Evolutionary conservation across 768 basidiomycete genomes (phyloP).

Genomic region (Kwoniella heveanensis): DNA sequence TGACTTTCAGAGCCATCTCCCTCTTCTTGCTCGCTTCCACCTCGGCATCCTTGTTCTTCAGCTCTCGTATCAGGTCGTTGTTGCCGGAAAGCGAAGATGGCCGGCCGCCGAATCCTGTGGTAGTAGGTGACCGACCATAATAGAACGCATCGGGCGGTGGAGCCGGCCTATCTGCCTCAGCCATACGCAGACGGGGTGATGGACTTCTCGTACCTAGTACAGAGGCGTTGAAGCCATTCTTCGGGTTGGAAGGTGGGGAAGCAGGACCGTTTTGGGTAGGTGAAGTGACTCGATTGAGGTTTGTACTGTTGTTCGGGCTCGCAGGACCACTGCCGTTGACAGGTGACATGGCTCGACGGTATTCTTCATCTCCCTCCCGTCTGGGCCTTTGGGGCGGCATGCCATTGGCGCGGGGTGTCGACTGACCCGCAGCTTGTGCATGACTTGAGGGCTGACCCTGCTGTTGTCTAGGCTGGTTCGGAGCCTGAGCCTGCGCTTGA

Average conservation of each 20-base stretch:
- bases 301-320: slow-evolving; percentile 33
- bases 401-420: slow-evolving; percentile 33
- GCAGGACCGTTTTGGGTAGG: slow-evolving; percentile 34
- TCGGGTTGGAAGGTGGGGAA: slow-evolving; percentile 38
- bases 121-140: slow-evolving; percentile 55
- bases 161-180: slow-evolving; percentile 43
- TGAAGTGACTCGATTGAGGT: slow-evolving; percentile 27
- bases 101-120: slow-evolving; percentile 34
- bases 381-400: slow-evolving; percentile 57
- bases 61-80: slow-evolving; percentile 74
- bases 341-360: slow-evolving; percentile 69
- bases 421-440: slow-evolving; percentile 1
- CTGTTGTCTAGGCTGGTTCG: not conserved
- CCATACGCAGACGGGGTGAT: slow-evolving; percentile 56
- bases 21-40: slow-evolving; percentile 73
- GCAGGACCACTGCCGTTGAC: slow-evolving; percentile 27
- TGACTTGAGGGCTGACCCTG: slow-evolving; percentile 2
- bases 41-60: slow-evolving; percentile 80
- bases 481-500: slow-evolving; percentile 7
- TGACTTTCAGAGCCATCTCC: slow-evolving; percentile 82
- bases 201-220: slow-evolving; percentile 63
- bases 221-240: slow-evolving; percentile 55
- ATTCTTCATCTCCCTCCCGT: slow-evolving; percentile 48
- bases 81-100: slow-evolving; percentile 38
- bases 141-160: slow-evolving; percentile 69